Evolutionary conservation across 2,329 filamentous ascomycete genomes (phyloP), one percentile per base, ranked within the genome.

Genomic region (Sporothrix brasiliensis): DNA sequence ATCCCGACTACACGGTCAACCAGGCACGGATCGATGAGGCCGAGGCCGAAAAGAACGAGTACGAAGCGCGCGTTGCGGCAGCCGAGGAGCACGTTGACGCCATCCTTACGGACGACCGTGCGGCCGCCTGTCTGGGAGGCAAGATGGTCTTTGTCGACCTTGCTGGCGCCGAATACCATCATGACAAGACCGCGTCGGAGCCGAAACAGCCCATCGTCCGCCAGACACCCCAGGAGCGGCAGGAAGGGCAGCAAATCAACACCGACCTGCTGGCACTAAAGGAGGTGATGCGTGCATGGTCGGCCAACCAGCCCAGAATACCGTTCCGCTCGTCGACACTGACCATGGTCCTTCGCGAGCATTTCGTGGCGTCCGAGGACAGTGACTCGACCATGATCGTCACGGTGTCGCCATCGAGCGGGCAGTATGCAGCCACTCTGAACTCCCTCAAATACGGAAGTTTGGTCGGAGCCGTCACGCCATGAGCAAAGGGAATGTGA

Each of bases 211-310:
- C 34, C 34, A 9, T 9, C 34, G 34, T 14, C 9, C 44, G n/a
- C 10, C 63, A 66, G 47, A 66, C 63, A 14, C 7, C 63, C 9
- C 63, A 66, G n/a, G 63, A 52, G 27, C 63, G 63, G 24, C 47
- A 52, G n/a, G 63, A 66, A 21, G 63, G 63, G 10, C 63, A n/a
- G 16, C 47, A 66, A 14, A 66, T 66, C 47, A 66, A 66, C 27
- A 66, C 47, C 34, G 63, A 66, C 47, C 30, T 66, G 16, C n/a
- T 52, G 24, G 63, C 63, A 5, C 19, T 66, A 14, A 66, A 66
- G 63, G 63, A 66, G 63, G 63, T 66, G 13, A 66, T 66, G 44
- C 16, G 63, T 3, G 63, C 63, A 5, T 66, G 63, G 63, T 66
- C 63, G 2, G 16, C 44, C 5, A 21, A 41, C 30, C 56, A 44